Evolutionary conservation across 495 filamentous ascomycete species (phyloP).

Genomic region (Chaetomium fimeti): DNA sequence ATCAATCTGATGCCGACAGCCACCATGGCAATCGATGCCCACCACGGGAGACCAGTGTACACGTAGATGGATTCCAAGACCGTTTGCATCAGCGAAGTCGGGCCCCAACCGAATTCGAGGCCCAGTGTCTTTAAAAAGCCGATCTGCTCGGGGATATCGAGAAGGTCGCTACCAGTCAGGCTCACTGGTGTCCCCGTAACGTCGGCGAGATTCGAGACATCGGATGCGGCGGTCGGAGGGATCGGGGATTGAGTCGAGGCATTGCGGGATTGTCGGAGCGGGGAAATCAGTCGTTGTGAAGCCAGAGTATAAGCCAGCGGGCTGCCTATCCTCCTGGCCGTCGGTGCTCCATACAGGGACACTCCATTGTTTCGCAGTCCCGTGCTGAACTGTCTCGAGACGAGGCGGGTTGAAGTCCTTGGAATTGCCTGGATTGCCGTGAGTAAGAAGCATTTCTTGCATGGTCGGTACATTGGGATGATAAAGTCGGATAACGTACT

Average conservation of each 20-base stretch:
- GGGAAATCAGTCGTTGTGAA: constrained; percentile 21
- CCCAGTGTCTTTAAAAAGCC: constrained; percentile 83
- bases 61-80: constrained; percentile 80
- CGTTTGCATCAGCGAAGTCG: constrained; percentile 66
- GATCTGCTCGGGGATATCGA: constrained; percentile 63
- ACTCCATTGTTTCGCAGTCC: constrained; percentile 24
- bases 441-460: constrained; percentile 1
- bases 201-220: constrained; percentile 20
- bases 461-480: too few relatives aligned
- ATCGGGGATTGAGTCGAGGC: constrained; percentile 35
- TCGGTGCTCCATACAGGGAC: constrained; percentile 12
- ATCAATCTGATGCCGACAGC: constrained; percentile 62
- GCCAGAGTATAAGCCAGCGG: constrained; percentile 20
- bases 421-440: constrained; percentile 19
- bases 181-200: constrained; percentile 28
- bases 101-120: constrained; percentile 80
- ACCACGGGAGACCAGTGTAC: constrained; percentile 72
- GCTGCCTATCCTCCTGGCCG: constrained; percentile 26
- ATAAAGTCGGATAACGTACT: constrained; percentile 23
- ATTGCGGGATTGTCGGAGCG: constrained; percentile 31
- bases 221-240: constrained; percentile 16
- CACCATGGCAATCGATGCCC: constrained; percentile 64
- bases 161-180: constrained; percentile 45
- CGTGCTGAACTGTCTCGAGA: constrained; percentile 35
- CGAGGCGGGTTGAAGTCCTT: constrained; percentile 16